These are phyloP conservation scores for Suillus tomentosus DNA, from an alignment of 768 basidiomycete genomes.

Conservation along the genomic window DNA sequence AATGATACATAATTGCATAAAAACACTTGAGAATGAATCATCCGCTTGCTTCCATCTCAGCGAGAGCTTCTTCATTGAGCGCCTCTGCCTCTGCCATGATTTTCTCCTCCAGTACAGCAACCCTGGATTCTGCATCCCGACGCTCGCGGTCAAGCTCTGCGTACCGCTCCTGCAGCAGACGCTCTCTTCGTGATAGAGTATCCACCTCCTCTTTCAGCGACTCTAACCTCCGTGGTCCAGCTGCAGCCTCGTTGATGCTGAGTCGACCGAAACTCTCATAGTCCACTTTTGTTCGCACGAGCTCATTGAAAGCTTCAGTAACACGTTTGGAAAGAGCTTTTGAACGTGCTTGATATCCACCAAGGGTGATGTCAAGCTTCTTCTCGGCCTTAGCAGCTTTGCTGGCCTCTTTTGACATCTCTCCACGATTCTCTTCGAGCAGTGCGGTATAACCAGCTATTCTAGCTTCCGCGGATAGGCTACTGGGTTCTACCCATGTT, in stretches of 20 bases:
- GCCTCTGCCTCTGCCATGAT: constrained; percentile 85
- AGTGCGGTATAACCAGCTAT: constrained; percentile 63
- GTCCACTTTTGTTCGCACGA: constrained; percentile 68
- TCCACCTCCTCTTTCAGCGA: constrained; percentile 89
- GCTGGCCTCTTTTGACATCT: constrained; percentile 78
- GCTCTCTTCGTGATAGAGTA: constrained; percentile 73
- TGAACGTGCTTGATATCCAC: constrained; percentile 87
- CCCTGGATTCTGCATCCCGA: constrained; percentile 56
- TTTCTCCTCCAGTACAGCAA: constrained; percentile 76
- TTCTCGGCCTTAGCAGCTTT: constrained; percentile 88
- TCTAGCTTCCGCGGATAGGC: constrained; percentile 60
- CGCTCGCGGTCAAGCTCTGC: constrained; percentile 79
- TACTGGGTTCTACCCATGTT: constrained; percentile 66
- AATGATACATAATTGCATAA: constrained; percentile 17
- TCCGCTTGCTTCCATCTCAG: constrained; percentile 50
- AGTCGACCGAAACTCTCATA: constrained; percentile 79
- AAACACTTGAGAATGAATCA: constrained; percentile 11
- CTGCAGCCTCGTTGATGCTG: constrained; percentile 67
- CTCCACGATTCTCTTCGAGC: constrained; percentile 62
- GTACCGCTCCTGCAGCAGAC: constrained; percentile 77
- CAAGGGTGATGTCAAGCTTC: constrained; percentile 82
- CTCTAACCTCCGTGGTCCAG: constrained; percentile 77
- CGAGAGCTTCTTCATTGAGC: constrained; percentile 74
- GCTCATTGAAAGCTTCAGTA: constrained; percentile 66
- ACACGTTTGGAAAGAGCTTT: constrained; percentile 65